A percentile compares a stretch with the other conserved stretches of the same genome.
These are phyloP conservation scores for Flaveria floridana DNA, from an alignment of 140 eudicot genomes.

Conservation along the genomic window DNA sequence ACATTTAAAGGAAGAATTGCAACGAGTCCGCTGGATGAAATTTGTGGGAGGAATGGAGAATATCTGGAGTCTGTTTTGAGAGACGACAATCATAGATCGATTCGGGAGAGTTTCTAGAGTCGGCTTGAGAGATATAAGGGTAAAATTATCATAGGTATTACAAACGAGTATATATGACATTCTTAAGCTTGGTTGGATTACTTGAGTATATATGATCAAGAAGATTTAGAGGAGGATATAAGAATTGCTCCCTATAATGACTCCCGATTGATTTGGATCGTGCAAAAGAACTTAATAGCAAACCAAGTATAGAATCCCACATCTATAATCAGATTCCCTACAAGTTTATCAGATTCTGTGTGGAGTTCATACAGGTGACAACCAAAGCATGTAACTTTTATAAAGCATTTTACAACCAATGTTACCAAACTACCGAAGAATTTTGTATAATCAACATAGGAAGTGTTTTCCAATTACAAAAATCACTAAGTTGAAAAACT, in stretches of 20 bases:
- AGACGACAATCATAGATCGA: not conserved
- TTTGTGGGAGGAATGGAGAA: not conserved
- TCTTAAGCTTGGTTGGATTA: not conserved
- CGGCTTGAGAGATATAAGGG: not conserved
- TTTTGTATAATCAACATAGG: constrained; percentile 17
- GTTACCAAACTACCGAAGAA: not conserved
- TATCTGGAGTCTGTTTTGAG: not conserved
- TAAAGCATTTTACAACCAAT: not conserved
- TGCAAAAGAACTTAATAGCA: constrained; percentile 49
- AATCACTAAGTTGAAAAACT: constrained; percentile 18
- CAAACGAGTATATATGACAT: no score
- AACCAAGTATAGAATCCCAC: constrained; percentile 72
- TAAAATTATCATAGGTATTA: not conserved
- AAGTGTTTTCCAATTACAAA: constrained; percentile 23
- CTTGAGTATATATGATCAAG: not conserved
- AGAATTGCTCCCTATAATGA: constrained; percentile 33
- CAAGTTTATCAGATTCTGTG: constrained; percentile 15
- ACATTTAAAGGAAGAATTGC: not conserved
- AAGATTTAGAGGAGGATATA: not conserved
- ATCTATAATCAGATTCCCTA: constrained; percentile 39
- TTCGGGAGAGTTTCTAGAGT: not conserved
- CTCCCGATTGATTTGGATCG: constrained; percentile 67
- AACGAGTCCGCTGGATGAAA: not conserved
- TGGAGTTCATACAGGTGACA: not conserved
- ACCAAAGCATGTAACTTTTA: not conserved